Base-by-base conservation (phyloP, 306 rosid genomes). In the Astragalus glycyphyllos region DNA sequence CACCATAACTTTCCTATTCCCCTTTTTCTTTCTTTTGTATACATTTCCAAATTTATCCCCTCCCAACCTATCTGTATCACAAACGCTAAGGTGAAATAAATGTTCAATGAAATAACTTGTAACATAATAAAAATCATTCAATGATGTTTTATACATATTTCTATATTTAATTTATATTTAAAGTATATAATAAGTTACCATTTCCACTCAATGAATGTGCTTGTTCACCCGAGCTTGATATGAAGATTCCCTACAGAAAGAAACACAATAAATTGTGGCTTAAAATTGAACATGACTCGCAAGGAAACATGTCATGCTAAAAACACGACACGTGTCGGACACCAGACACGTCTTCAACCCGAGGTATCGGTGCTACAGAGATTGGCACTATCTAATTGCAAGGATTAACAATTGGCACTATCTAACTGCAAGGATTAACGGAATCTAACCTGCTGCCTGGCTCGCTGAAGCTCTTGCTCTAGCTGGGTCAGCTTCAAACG, bases 401-500 rank as follows among this genome's bases (percentile, higher is more conserved):
- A 20, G 23, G 23, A 2, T 20, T 20, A 20, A 20, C n/a, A 32
- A 40, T 20, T 12, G 7, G 37, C 8, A 17, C 45, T 74, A 50
- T 74, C 51, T 29, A 63, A 31, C 10, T 44, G 38, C 60, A 48
- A 56, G 62, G 58, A 72, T 11, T 49, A 49, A 65, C 53, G 40
- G 58, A 72, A 68, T 47, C 54, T 65, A 71, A 94, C 99, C 96
- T 94, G 99, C 79, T 91, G 97, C 44, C 99, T 79, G 13, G 99
- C 99, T 71, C 99, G 88, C 77, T 91, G 99, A 65, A 94, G 99
- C 91, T 94, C 99, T 81, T 94, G 99, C 87, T 94, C 99, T 41
- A 94, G 83, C 62, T 91, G 96, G 49, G 92, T 94, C 77, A 94
- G 75, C 87, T 94, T 94, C 86, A 94, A 84, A 53, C 99, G 96